phyloP scores from a whole-genome alignment of 441 rosid species.

The Francoa sonchifolia region DNA sequence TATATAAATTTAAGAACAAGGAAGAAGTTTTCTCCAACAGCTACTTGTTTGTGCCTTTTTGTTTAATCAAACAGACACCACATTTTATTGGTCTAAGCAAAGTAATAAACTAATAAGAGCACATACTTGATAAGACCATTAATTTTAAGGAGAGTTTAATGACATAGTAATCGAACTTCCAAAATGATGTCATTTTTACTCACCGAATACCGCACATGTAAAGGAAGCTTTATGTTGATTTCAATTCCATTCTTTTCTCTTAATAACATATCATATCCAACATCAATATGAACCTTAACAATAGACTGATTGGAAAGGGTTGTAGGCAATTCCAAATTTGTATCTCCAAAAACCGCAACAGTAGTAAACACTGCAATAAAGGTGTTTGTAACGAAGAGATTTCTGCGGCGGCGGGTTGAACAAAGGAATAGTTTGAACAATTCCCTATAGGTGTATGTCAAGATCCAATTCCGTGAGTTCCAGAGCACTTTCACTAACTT shows the following conservation, averaged over 20 bases:
- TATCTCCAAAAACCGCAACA: constrained; percentile 67
- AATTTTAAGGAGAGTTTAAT: neutral
- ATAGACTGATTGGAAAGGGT: constrained; percentile 55
- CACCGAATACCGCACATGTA: constrained; percentile 81
- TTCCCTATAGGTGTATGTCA: no score
- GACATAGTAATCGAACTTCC: neutral
- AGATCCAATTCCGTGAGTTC: no score
- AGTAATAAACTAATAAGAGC: neutral
- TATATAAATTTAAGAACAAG: no score
- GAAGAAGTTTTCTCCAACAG: no score
- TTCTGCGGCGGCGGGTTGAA: no score
- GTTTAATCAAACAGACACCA: no score
- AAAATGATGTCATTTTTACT: constrained; percentile 9
- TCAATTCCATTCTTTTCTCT: constrained; percentile 23
- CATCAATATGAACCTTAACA: constrained; percentile 59
- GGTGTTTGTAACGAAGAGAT: no score
- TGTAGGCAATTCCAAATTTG: constrained; percentile 72
- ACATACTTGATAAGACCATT: neutral
- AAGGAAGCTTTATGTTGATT: constrained; percentile 45
- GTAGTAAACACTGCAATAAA: constrained; percentile 36
- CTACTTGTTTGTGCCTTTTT: no score
- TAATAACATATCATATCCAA: constrained; percentile 16
- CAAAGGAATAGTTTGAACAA: no score
- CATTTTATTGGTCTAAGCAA: no score
- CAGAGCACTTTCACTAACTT: no score